These are phyloP conservation scores for Bryoerythrophyllum caledonicum DNA, from an alignment of 225 moss, liverwort and hornwort species.

Conservation along the genomic window DNA sequence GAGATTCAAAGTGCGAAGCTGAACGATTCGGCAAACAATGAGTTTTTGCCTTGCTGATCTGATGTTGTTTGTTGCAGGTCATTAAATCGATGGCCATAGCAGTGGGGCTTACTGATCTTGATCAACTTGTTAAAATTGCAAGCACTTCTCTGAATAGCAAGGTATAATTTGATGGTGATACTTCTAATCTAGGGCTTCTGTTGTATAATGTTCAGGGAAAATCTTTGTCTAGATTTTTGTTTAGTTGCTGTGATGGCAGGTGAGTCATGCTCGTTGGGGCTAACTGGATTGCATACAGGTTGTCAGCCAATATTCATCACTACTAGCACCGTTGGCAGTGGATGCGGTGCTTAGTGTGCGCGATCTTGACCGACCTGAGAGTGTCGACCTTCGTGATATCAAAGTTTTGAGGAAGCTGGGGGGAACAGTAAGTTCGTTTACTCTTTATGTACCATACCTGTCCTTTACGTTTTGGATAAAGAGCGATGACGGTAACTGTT, in stretches of 20 bases:
- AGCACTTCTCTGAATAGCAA: slow-evolving; percentile 89
- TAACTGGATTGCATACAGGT: slow-evolving; percentile 47
- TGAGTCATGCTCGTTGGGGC: slow-evolving; percentile 2
- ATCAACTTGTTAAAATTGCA: slow-evolving; percentile 78
- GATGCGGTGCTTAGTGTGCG: slow-evolving; percentile 75
- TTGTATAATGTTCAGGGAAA: not conserved
- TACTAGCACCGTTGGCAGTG: slow-evolving; percentile 84
- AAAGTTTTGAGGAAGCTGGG: slow-evolving; percentile 86
- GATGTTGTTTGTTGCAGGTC: slow-evolving; percentile 46
- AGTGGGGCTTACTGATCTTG: slow-evolving; percentile 73
- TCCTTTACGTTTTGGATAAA: not conserved
- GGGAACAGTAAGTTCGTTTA: slow-evolving; percentile 61
- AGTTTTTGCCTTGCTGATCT: not conserved
- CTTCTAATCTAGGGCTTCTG: not conserved
- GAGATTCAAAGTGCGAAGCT: not conserved
- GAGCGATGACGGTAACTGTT: not conserved
- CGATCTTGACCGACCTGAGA: slow-evolving; percentile 63
- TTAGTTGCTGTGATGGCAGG: slow-evolving; percentile 1
- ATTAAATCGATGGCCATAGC: slow-evolving; percentile 68
- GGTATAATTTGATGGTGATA: slow-evolving; percentile 30
- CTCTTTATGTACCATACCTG: too few species aligned
- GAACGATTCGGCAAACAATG: not conserved
- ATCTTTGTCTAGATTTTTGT: not conserved
- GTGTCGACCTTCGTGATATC: slow-evolving; percentile 80
- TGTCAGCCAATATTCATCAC: slow-evolving; percentile 87